Evolutionary conservation across 148 eudicot species (phyloP).

Genomic region (Vaccinium myrtillus): DNA sequence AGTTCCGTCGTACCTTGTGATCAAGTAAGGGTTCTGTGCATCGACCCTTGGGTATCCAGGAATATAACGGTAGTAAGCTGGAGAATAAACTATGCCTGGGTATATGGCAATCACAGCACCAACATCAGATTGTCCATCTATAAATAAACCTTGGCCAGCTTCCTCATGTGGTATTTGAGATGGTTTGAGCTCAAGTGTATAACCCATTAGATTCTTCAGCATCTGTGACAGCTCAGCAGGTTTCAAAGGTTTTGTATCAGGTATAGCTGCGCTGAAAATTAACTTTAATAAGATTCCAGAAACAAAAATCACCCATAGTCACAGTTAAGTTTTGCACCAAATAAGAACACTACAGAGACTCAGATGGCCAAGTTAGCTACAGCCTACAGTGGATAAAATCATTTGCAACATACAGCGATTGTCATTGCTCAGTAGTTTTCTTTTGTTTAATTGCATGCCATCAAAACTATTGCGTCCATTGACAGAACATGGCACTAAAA

Average conservation of each 20-base stretch:
- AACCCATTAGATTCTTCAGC: conserved; percentile 67
- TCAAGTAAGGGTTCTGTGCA: conserved; percentile 69
- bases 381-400: neutral
- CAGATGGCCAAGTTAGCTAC: neutral
- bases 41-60: conserved; percentile 92
- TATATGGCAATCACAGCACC: conserved; percentile 89
- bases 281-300: conserved; percentile 31
- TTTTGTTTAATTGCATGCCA: neutral
- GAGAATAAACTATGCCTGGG: conserved; percentile 84
- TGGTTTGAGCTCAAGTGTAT: conserved; percentile 66
- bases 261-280: conserved; percentile 66
- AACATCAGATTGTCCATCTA: conserved; percentile 81
- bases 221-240: conserved; percentile 49
- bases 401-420: neutral
- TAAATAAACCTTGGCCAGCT: conserved; percentile 82
- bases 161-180: conserved; percentile 81
- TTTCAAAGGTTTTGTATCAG: conserved; percentile 65
- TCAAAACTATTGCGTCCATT: neutral
- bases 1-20: conserved; percentile 88
- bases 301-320: neutral
- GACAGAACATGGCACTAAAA: neutral
- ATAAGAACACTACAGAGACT: neutral
- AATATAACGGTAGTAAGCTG: conserved; percentile 85
- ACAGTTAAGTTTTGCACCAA: neutral
- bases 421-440: neutral